A percentile compares a stretch with the other conserved stretches of the same genome.
Evolutionary conservation across 73 alveolate genomes (phyloP).

Genomic region (Blepharisma japonicum): DNA sequence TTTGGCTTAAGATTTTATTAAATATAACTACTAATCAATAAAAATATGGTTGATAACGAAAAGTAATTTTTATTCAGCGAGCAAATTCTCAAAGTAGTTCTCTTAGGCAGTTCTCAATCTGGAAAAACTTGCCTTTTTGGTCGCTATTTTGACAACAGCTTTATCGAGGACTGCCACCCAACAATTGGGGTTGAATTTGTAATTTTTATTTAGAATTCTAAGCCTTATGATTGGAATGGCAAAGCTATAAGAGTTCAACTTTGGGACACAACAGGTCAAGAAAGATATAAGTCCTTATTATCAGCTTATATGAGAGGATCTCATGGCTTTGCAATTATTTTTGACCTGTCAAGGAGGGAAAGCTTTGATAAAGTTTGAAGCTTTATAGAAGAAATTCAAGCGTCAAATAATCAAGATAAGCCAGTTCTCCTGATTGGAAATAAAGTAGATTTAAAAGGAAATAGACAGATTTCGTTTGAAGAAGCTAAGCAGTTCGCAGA

Average conservation of each 20-base stretch:
- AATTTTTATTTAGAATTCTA: conserved; percentile 25
- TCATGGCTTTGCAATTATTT: conserved; percentile 45
- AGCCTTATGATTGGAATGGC: conserved; percentile 47
- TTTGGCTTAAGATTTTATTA: no score
- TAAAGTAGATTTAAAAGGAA: conserved; percentile 44
- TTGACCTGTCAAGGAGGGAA: conserved; percentile 45
- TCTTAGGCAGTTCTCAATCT: conserved; percentile 58
- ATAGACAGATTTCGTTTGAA: conserved; percentile 50
- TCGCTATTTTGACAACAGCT: conserved; percentile 51
- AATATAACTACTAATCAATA: no score
- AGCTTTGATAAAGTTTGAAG: conserved; percentile 48
- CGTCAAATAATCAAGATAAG: conserved; percentile 21
- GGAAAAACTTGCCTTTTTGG: conserved; percentile 43
- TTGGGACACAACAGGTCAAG: conserved; percentile 60
- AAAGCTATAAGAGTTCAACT: conserved; percentile 47
- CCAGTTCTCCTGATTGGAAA: conserved; percentile 43
- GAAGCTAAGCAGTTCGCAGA: conserved; percentile 66
- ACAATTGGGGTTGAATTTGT: conserved; percentile 61
- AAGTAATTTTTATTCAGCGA: conserved; percentile 19
- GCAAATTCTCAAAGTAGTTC: conserved; percentile 36
- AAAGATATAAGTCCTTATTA: conserved; percentile 38
- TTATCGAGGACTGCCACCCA: conserved; percentile 45
- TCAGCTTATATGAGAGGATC: conserved; percentile 58
- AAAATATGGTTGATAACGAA: conserved; percentile 16
- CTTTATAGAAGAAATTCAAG: conserved; percentile 40